Percentiles rank a stretch among this genome's conserved stretches.
phyloP scores from a whole-genome alignment of 148 eudicot genomes.

The Selenicereus undatus region DNA sequence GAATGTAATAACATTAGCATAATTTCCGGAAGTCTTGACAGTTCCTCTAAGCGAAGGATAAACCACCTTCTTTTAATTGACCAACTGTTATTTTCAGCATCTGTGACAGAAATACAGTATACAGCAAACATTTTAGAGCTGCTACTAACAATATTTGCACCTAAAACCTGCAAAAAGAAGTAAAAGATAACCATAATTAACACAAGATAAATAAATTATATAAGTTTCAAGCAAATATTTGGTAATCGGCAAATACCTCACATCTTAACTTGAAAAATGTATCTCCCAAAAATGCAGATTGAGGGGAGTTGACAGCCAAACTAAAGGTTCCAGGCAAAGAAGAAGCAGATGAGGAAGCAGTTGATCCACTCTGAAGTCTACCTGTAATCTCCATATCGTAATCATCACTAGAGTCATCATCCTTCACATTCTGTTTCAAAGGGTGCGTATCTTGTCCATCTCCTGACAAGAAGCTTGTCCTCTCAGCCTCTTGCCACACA shows the following conservation, averaged over 20 bases:
- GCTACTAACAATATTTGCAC: conserved; percentile 91
- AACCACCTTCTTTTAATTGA: conserved; percentile 94
- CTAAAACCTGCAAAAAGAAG: conserved; percentile 60
- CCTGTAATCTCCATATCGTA: conserved; percentile 59
- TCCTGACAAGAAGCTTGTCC: conserved; percentile 70
- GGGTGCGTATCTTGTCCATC: conserved; percentile 66
- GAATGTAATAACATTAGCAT: conserved; percentile 1
- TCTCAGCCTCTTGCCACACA: conserved; percentile 83
- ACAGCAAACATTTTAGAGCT: conserved; percentile 88
- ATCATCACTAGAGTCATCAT: conserved; percentile 80
- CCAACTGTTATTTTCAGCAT: conserved; percentile 79
- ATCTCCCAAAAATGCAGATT: conserved; percentile 47
- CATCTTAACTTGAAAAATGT: conserved; percentile 87
- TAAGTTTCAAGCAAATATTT: conserved; percentile 4
- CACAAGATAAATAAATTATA: neutral
- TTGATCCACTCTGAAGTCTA: conserved; percentile 64
- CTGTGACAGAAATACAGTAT: conserved; percentile 82
- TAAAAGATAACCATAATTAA: neutral
- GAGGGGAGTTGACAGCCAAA: conserved; percentile 41
- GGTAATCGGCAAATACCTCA: conserved; percentile 55
- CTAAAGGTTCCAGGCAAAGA: conserved; percentile 48
- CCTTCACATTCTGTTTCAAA: conserved; percentile 40
- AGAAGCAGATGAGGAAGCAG: conserved; percentile 68
- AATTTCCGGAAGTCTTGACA: neutral
- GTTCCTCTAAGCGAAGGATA: conserved; percentile 14